Conservation (phyloP, 2,329 filamentous ascomycete species). For the Alternaria tenuissima region DNA sequence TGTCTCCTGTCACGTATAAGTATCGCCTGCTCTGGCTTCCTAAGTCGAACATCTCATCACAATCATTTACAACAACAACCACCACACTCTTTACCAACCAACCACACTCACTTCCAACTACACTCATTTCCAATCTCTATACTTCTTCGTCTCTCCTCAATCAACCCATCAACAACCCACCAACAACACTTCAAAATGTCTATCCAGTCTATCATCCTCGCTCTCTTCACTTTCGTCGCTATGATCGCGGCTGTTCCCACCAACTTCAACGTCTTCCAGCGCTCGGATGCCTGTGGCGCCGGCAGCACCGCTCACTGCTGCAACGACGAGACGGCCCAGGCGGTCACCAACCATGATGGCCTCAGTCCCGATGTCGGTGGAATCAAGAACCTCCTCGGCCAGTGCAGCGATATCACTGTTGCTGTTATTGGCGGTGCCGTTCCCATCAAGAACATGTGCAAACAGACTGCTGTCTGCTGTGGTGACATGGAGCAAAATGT, state of each 20-base stretch:
- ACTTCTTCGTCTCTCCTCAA: neutral
- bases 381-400: neutral
- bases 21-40: neutral
- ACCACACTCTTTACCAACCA: neutral
- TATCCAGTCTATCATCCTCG: neutral
- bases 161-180: neutral
- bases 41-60: neutral
- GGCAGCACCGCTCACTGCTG: neutral
- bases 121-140: neutral
- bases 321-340: neutral
- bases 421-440: neutral
- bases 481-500: neutral
- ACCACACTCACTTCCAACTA: neutral
- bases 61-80: neutral
- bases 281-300: neutral
- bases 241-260: neutral
- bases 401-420: neutral
- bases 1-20: neutral
- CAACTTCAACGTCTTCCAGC: neutral
- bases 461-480: neutral
- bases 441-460: neutral
- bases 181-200: neutral
- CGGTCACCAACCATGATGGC: neutral
- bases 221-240: neutral
- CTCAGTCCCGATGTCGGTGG: neutral